phyloP scores from a whole-genome alignment of 257 asterid genomes.

The Solanum pinnatisectum region DNA sequence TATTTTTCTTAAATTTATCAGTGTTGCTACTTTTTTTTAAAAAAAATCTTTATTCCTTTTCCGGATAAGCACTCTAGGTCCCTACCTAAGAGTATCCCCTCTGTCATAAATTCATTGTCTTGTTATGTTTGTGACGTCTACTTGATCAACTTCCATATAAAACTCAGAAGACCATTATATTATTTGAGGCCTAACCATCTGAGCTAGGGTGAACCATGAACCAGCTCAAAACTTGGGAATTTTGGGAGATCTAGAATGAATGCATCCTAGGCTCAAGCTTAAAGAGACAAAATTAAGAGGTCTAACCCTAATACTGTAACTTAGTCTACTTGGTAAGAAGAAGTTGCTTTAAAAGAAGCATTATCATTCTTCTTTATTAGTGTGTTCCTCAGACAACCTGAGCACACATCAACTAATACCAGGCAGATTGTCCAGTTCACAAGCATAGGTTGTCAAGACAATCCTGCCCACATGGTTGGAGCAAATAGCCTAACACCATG shows the following conservation, averaged over 20 bases:
- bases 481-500: neutral
- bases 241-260: neutral
- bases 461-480: neutral
- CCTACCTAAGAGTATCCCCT: neutral
- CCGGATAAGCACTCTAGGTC: neutral
- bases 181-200: neutral
- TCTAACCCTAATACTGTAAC: neutral
- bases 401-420: neutral
- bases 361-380: neutral
- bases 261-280: neutral
- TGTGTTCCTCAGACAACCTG: neutral
- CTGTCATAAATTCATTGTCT: neutral
- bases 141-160: neutral
- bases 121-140: neutral
- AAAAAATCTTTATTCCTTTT: neutral
- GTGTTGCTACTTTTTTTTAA: neutral
- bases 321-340: neutral
- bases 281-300: neutral
- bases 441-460: neutral
- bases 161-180: neutral
- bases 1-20: neutral
- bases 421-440: neutral
- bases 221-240: neutral
- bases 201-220: neutral
- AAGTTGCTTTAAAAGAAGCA: neutral